Conservation (phyloP, 768 basidiomycete species). For the Imleria badia region DNA sequence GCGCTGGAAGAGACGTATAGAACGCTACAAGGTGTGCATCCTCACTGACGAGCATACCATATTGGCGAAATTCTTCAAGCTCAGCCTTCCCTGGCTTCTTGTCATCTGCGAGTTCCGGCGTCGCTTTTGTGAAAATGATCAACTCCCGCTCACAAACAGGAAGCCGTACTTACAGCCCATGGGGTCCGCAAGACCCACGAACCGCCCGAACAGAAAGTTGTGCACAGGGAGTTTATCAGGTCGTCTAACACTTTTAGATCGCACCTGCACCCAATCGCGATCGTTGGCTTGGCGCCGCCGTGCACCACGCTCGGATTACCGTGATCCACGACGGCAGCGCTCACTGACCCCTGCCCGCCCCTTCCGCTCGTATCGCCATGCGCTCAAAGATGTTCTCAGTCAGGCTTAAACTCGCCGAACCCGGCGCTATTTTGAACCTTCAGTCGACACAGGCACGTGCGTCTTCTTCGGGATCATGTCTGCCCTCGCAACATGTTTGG, state of each 20-base stretch:
- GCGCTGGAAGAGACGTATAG: conserved; percentile 68
- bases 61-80: too few species aligned
- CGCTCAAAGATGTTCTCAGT: conserved; percentile 91
- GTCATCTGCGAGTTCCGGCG: too few species aligned
- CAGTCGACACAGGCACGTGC: conserved; percentile 90
- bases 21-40: conserved; percentile 61
- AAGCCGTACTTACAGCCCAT: conserved; percentile 86
- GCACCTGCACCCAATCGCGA: conserved; percentile 66
- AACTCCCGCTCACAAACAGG: too few species aligned
- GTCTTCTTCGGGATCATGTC: conserved; percentile 95
- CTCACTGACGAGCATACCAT: conserved; percentile 29
- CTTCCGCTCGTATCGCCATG: conserved; percentile 54
- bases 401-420: too few species aligned
- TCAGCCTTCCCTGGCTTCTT: too few species aligned
- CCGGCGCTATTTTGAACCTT: too few species aligned
- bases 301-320: conserved; percentile 85
- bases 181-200: conserved; percentile 77
- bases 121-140: too few species aligned
- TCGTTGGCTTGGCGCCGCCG: conserved; percentile 78
- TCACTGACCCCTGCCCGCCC: conserved; percentile 43
- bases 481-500: conserved; percentile 78
- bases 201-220: conserved; percentile 80
- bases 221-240: conserved; percentile 61
- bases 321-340: conserved; percentile 77
- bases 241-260: conserved; percentile 82